Evolutionary conservation across 2,329 filamentous ascomycete genomes (phyloP), one percentile per base, ranked within the genome.

Genomic region (Cytospora piceae): DNA sequence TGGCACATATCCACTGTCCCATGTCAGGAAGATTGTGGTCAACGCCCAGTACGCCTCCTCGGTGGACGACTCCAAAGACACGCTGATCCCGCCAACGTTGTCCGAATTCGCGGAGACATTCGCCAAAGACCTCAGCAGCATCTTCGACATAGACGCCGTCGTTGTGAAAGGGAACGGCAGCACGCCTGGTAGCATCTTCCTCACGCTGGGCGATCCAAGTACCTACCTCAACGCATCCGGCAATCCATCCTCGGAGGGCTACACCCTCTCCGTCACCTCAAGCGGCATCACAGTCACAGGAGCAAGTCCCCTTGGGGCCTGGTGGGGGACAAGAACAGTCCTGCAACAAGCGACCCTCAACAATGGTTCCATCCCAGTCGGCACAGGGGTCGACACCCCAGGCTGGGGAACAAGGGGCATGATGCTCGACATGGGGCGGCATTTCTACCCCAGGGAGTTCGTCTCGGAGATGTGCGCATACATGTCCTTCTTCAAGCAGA

Each of bases 401-500:
- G 82, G 83, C 17, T 87, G 81, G 77, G 70, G 75, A 1, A 80
- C 75, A 5, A 74, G 84, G 37, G 84, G 84, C 3, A 80, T 79
- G 67, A 77, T 83, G 74, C 76, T 87, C 4, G 85, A 88, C 63
- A 80, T 76, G 4, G 85, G 79, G 0, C 79, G 85, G 3, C 83
- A 87, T 70, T 87, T 81, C 72, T 87, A 87, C 69, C 81, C 85
- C 0, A 75, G 79, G 8, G 76, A 80, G 17, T 87, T 86, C 67
- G 70, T 87, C 20, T 77, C 80, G 51, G 84, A 87, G n/a, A 75
- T 87, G 68, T 87, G 85, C 73, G 79, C 81, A 0, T 87, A 87
- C 72, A 81, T 85, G 68, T 87, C 84, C 32, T 87, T 84, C 71
- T 87, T 85, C 76, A 88, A 87, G 70, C 81, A 87, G 68, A 87